phyloP scores from a whole-genome alignment of 208 protist species.

The Leishmania tarentolae region DNA sequence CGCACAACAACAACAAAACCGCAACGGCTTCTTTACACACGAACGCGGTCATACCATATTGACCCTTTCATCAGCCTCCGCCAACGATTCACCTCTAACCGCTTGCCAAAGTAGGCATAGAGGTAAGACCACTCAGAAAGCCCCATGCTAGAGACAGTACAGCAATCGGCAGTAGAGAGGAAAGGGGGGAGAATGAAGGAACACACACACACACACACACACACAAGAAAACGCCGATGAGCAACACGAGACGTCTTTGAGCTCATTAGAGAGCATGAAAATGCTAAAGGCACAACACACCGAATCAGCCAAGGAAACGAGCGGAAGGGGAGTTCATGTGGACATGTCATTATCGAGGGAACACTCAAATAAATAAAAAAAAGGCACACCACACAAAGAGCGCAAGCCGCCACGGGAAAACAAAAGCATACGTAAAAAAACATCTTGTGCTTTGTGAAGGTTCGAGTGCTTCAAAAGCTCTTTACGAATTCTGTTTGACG shows the following conservation, averaged over 20 bases:
- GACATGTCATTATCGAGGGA: not conserved
- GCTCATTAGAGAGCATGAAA: not conserved
- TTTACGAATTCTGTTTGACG: not conserved
- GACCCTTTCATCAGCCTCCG: not conserved
- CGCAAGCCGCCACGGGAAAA: not conserved
- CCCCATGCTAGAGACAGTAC: not conserved
- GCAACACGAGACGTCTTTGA: not conserved
- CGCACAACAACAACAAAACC: not conserved
- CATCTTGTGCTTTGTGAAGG: not conserved
- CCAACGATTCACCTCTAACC: not conserved
- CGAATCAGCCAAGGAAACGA: not conserved
- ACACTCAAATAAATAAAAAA: not conserved
- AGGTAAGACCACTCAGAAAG: not conserved
- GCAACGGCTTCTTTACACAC: not conserved
- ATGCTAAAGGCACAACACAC: not conserved
- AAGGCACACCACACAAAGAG: not conserved
- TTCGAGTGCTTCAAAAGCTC: conserved; percentile 9
- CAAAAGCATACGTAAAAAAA: not conserved
- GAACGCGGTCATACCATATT: not conserved
- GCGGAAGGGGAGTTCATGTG: not conserved
- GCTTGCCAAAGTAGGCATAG: not conserved
- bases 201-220: not conserved
- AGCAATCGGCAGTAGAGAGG: conserved; percentile 7
- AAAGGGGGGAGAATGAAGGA: not conserved
- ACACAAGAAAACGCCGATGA: not conserved